Percentiles rank a stretch among this genome's conserved stretches.
These are phyloP conservation scores for Trametes pubescens DNA, from an alignment of 1,284 basidiomycete genomes.

Conservation along the genomic window DNA sequence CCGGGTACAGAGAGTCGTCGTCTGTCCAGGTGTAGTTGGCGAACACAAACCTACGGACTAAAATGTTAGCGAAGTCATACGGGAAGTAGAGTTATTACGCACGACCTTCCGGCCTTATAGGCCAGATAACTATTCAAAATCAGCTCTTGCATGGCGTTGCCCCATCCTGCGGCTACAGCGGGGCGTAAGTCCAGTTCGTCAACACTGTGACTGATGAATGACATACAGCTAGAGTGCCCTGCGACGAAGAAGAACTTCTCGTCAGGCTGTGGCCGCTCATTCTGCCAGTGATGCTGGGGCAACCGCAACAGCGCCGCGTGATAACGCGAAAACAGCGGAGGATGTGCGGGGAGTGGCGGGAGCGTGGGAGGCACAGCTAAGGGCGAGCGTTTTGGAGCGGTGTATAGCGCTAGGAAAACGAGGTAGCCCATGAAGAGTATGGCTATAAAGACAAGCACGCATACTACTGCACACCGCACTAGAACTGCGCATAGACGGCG, in stretches of 20 bases:
- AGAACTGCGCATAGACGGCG: neutral
- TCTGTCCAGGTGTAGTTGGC: slow-evolving; percentile 67
- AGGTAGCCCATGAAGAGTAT: neutral
- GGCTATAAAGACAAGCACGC: neutral
- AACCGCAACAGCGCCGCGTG: slow-evolving; percentile 15
- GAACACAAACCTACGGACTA: slow-evolving; percentile 56
- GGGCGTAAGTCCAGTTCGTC: neutral
- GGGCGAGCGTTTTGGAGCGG: neutral
- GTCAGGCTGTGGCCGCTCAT: neutral
- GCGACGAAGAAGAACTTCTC: slow-evolving; percentile 24
- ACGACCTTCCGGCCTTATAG: slow-evolving; percentile 53
- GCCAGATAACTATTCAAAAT: slow-evolving; percentile 57
- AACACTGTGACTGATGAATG: neutral
- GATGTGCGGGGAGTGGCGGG: neutral
- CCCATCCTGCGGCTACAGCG: slow-evolving; percentile 47
- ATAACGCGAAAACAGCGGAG: slow-evolving; percentile 22
- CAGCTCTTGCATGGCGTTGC: slow-evolving; percentile 63
- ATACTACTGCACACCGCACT: neutral
- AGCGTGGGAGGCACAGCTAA: neutral
- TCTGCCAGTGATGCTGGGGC: slow-evolving; percentile 23
- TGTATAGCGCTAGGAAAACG: neutral
- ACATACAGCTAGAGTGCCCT: slow-evolving; percentile 12
- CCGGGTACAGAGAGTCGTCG: slow-evolving; percentile 32
- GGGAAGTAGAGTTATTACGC: slow-evolving; percentile 31
- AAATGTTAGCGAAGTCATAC: no score